Conservation (phyloP, 2,329 filamentous ascomycete species). For the Cercospora janseana region DNA sequence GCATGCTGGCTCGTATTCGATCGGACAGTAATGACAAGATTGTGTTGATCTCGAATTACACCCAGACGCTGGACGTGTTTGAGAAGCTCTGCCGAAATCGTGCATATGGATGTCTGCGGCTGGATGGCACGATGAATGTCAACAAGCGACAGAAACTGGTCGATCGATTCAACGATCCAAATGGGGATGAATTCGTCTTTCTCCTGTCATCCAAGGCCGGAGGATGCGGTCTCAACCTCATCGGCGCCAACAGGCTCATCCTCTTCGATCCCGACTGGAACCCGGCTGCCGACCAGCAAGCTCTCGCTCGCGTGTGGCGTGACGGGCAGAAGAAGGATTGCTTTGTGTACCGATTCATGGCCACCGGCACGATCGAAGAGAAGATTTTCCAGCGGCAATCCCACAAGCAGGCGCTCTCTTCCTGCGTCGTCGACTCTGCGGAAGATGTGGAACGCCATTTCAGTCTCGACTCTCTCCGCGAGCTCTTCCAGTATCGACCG, state of each 20-base stretch:
- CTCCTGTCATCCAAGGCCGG: constrained; percentile 95
- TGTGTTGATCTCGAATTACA: constrained; percentile 98
- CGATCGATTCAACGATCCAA: constrained; percentile 93
- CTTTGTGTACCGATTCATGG: constrained; percentile 99
- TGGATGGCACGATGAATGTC: constrained; percentile 97
- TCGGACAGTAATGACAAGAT: constrained; percentile 99
- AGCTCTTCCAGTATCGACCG: constrained; percentile 88
- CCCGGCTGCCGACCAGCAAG: constrained; percentile 94
- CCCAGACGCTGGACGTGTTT: constrained; percentile 91
- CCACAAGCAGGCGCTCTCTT: constrained; percentile 95
- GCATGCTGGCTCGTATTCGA: constrained; percentile 90
- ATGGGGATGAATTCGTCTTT: constrained; percentile 88
- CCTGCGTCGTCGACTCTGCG: constrained; percentile 91
- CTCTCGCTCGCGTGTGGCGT: constrained; percentile 94
- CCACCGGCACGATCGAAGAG: constrained; percentile 95
- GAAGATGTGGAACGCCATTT: constrained; percentile 98
- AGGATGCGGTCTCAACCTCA: constrained; percentile 92
- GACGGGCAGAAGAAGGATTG: constrained; percentile 99
- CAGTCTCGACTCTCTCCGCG: constrained; percentile 81
- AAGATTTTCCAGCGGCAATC: constrained; percentile 99
- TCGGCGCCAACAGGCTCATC: constrained; percentile 89
- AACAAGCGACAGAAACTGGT: constrained; percentile 96
- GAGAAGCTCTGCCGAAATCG: constrained; percentile 83
- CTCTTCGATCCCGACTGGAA: constrained; percentile 97
- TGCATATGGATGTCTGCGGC: constrained; percentile 78